Conservation (phyloP, 176 grass and related monocot species). For the Stipa capillata region DNA sequence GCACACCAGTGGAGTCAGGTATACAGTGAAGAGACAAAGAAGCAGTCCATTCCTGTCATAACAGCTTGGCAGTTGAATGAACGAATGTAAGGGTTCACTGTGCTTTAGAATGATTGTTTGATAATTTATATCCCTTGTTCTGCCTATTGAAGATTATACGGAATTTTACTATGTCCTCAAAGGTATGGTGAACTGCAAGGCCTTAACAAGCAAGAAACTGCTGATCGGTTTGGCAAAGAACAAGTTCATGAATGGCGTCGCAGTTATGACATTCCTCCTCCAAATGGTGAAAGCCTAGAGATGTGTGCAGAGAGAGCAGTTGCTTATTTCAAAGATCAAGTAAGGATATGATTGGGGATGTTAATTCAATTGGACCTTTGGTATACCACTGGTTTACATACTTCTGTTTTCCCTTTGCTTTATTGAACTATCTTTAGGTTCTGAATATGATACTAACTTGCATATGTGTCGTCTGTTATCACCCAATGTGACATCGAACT, state of each 20-base stretch:
- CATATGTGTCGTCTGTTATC: background rate
- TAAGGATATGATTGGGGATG: slow-evolving; percentile 32
- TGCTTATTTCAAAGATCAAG: slow-evolving; percentile 87
- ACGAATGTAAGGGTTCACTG: slow-evolving; percentile 33
- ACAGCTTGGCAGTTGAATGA: slow-evolving; percentile 95
- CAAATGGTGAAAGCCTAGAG: slow-evolving; percentile 89
- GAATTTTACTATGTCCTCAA: background rate
- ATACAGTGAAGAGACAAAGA: slow-evolving; percentile 85
- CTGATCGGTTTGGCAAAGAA: slow-evolving; percentile 71
- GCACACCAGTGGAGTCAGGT: slow-evolving; percentile 77
- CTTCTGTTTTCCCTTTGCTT: background rate
- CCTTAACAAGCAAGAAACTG: slow-evolving; percentile 98
- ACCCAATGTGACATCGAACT: background rate
- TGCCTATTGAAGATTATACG: background rate
- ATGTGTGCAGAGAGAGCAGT: slow-evolving; percentile 97
- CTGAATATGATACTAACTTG: background rate
- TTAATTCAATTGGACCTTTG: slow-evolving; percentile 7
- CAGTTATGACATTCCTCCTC: slow-evolving; percentile 93
- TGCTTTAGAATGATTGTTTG: background rate
- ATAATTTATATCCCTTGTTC: background rate
- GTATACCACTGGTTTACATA: background rate
- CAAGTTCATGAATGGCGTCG: slow-evolving; percentile 99
- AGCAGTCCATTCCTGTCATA: slow-evolving; percentile 81
- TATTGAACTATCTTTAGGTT: background rate
- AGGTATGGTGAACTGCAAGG: slow-evolving; percentile 99